phyloP scores from a whole-genome alignment of 2,329 filamentous ascomycete genomes.

The Pseudogymnoascus sp. region DNA sequence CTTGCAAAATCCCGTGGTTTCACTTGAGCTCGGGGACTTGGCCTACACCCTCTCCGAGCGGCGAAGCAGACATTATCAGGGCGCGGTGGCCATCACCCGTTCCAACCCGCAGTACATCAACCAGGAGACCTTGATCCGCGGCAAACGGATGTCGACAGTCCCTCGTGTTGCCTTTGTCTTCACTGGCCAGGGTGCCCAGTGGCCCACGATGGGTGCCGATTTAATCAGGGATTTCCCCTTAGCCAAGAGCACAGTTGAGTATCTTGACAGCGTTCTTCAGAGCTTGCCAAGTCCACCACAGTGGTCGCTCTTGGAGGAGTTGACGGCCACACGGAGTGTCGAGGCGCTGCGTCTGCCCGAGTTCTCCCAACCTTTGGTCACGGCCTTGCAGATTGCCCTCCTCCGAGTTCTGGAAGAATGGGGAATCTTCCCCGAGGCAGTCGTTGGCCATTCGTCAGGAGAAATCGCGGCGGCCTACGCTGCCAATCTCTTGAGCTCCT shows the following conservation, averaged over 20 bases:
- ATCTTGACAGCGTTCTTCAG: background rate
- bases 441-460: slow-evolving; percentile 40
- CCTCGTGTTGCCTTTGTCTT: slow-evolving; percentile 15
- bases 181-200: slow-evolving; percentile 23
- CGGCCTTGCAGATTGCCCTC: slow-evolving; percentile 40
- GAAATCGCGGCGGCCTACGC: slow-evolving; percentile 42
- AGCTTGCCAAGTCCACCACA: background rate
- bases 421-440: slow-evolving; percentile 32
- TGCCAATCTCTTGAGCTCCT: slow-evolving; percentile 27
- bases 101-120: background rate
- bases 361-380: slow-evolving; percentile 35
- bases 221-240: slow-evolving; percentile 13
- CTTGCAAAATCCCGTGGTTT: slow-evolving; percentile 12
- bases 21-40: slow-evolving; percentile 12
- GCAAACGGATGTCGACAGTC: background rate
- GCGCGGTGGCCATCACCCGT: slow-evolving; percentile 11
- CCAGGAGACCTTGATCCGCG: background rate
- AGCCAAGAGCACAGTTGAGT: background rate
- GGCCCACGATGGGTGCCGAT: slow-evolving; percentile 19
- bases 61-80: slow-evolving; percentile 9
- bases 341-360: slow-evolving; percentile 39
- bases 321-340: slow-evolving; percentile 13
- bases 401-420: slow-evolving; percentile 36
- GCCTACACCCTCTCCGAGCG: slow-evolving; percentile 12
- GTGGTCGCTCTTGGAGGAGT: background rate